phyloP scores from a whole-genome alignment of 805 yeast species.

The Saccharomyces cerevisiae region DNA sequence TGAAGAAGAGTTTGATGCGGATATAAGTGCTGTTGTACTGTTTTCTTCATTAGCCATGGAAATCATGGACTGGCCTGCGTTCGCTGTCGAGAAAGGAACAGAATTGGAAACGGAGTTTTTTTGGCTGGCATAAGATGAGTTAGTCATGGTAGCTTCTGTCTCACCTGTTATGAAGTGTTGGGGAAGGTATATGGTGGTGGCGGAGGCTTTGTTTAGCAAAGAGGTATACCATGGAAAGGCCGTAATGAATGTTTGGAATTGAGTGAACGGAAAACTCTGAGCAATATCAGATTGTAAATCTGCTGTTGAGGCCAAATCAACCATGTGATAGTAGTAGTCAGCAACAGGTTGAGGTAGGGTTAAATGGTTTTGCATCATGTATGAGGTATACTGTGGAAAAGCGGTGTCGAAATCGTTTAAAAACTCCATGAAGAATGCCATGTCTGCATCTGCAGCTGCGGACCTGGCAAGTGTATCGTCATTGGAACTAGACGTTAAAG shows the following conservation, averaged over 20 bases:
- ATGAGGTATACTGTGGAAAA: slow-evolving; percentile 29
- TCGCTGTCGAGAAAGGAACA: background rate
- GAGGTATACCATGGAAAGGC: slow-evolving; percentile 28
- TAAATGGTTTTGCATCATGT: slow-evolving; percentile 28
- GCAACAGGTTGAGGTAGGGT: slow-evolving; percentile 30
- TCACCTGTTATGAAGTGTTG: slow-evolving; percentile 13
- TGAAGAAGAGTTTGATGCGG: background rate
- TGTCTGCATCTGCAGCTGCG: slow-evolving; percentile 30
- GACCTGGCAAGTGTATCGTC: slow-evolving; percentile 12
- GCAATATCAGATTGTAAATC: slow-evolving; percentile 24
- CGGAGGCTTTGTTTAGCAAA: slow-evolving; percentile 13
- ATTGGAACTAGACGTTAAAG: background rate
- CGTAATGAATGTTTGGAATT: slow-evolving; percentile 32
- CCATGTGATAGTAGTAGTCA: slow-evolving; percentile 29
- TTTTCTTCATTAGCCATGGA: background rate
- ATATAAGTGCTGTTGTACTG: background rate
- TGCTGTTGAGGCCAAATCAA: slow-evolving; percentile 19
- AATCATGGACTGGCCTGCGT: background rate
- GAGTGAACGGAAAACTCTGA: slow-evolving; percentile 30
- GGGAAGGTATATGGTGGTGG: slow-evolving; percentile 22
- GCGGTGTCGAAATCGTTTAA: slow-evolving; percentile 27
- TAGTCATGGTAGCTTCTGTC: background rate
- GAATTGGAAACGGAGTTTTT: background rate
- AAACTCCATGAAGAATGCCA: slow-evolving; percentile 27
- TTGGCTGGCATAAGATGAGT: slow-evolving; percentile 1